Percentiles rank a stretch among this genome's conserved stretches.
Evolutionary conservation across 371 early-diverging fungal genomes (phyloP).

Genomic region (Smittium culicis): DNA sequence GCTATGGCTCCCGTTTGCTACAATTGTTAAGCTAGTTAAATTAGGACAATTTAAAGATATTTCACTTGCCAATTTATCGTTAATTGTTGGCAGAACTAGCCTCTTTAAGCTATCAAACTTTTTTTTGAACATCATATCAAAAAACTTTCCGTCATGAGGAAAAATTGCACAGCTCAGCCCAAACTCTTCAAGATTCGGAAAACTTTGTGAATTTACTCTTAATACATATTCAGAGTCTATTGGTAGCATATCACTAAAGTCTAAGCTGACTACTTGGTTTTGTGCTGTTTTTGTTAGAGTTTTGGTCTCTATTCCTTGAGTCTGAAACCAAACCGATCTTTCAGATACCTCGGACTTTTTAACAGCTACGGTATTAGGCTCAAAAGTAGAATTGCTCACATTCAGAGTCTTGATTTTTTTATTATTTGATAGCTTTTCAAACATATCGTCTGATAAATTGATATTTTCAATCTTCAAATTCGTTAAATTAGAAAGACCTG

Average conservation of each 20-base stretch:
- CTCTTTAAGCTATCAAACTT: neutral
- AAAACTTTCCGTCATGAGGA: neutral
- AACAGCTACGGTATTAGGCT: neutral
- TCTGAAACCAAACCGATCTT: no score
- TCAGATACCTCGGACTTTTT: neutral
- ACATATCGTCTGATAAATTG: neutral
- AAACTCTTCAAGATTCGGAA: neutral
- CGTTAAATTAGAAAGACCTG: neutral
- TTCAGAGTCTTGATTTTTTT: neutral
- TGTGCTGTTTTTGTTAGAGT: neutral
- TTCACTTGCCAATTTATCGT: neutral
- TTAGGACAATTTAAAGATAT: neutral
- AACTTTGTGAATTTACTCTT: neutral
- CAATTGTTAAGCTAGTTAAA: neutral
- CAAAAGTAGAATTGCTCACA: neutral
- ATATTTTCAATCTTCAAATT: neutral
- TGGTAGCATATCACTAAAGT: neutral
- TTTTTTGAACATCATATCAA: neutral
- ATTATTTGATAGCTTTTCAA: neutral
- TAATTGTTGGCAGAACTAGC: neutral
- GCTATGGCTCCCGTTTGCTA: neutral
- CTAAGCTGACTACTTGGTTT: neutral
- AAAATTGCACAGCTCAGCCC: neutral
- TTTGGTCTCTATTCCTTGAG: no score
- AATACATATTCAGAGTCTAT: neutral